Percentiles rank a stretch among this genome's conserved stretches.
phyloP scores from a whole-genome alignment of 2,329 filamentous ascomycete genomes.

The Zasmidium angulare region DNA sequence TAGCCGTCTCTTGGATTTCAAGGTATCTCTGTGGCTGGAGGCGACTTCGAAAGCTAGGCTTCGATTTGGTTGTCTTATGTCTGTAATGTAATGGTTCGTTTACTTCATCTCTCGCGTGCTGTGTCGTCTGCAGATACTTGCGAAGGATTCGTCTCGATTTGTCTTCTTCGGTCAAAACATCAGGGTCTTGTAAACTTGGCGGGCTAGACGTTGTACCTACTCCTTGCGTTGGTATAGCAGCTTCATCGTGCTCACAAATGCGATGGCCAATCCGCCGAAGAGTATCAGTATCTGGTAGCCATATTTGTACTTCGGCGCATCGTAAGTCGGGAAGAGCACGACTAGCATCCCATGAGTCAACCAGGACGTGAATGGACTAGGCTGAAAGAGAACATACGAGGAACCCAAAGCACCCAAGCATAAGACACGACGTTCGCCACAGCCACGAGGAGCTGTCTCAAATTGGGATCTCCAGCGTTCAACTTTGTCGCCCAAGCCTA shows the following conservation, averaged over 20 bases:
- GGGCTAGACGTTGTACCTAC: no score
- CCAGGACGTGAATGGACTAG: neutral
- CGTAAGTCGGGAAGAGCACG: constrained; percentile 19
- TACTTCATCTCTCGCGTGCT: no score
- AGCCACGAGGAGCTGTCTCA: constrained; percentile 19
- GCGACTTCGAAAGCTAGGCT: no score
- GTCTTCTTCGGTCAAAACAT: no score
- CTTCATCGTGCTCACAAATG: neutral
- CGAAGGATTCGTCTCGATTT: no score
- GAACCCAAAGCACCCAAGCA: neutral
- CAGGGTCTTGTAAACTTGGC: no score
- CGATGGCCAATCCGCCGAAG: constrained; percentile 16
- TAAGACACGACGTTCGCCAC: constrained; percentile 15
- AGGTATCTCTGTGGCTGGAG: no score
- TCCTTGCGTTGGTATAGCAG: neutral
- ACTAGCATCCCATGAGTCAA: neutral
- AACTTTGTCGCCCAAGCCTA: constrained; percentile 14
- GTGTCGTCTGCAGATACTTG: no score
- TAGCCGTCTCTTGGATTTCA: no score
- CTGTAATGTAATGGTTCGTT: no score
- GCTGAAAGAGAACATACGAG: no score
- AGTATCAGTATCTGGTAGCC: constrained; percentile 19
- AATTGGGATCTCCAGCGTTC: constrained; percentile 11
- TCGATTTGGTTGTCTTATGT: no score
- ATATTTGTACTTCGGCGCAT: constrained; percentile 21